Percentiles rank a stretch among this genome's conserved stretches.
These are phyloP conservation scores for Polyporus arcularius DNA, from an alignment of 768 basidiomycete species.

Conservation along the genomic window DNA sequence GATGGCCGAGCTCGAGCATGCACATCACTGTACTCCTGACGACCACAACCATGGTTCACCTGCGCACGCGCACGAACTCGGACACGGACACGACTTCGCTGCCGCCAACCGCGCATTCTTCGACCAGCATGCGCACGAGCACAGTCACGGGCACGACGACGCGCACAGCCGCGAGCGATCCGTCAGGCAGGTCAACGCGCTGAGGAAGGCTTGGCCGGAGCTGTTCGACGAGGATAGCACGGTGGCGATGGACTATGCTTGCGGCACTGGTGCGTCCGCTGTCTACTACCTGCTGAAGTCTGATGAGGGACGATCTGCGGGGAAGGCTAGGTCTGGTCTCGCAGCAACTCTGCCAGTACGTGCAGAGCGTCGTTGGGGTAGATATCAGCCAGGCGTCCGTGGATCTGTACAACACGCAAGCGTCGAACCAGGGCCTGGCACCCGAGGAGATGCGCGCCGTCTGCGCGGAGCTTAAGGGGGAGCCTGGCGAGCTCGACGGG, in stretches of 20 bases:
- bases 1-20: background rate
- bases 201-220: slow-evolving; percentile 28
- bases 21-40: background rate
- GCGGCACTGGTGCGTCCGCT: slow-evolving; percentile 57
- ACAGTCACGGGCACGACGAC: slow-evolving; percentile 15
- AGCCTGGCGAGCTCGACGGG: slow-evolving; percentile 52
- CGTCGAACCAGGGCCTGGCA: slow-evolving; percentile 60
- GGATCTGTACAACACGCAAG: slow-evolving; percentile 61
- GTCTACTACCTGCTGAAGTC: no score
- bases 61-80: background rate
- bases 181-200: slow-evolving; percentile 26
- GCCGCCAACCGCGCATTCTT: slow-evolving; percentile 43
- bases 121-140: slow-evolving; percentile 32
- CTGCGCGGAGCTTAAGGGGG: slow-evolving; percentile 49
- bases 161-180: slow-evolving; percentile 26
- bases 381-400: slow-evolving; percentile 77
- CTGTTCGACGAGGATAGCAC: slow-evolving; percentile 57
- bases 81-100: slow-evolving; percentile 24
- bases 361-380: slow-evolving; percentile 66
- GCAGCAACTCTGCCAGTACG: slow-evolving; percentile 57
- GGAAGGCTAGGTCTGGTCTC: slow-evolving; percentile 57
- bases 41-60: background rate
- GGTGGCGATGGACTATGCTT: slow-evolving; percentile 71
- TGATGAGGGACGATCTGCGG: background rate
- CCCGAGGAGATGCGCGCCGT: slow-evolving; percentile 69